Evolutionary conservation across 495 filamentous ascomycete species (phyloP).

Genomic region (Acidiella bohemica): DNA sequence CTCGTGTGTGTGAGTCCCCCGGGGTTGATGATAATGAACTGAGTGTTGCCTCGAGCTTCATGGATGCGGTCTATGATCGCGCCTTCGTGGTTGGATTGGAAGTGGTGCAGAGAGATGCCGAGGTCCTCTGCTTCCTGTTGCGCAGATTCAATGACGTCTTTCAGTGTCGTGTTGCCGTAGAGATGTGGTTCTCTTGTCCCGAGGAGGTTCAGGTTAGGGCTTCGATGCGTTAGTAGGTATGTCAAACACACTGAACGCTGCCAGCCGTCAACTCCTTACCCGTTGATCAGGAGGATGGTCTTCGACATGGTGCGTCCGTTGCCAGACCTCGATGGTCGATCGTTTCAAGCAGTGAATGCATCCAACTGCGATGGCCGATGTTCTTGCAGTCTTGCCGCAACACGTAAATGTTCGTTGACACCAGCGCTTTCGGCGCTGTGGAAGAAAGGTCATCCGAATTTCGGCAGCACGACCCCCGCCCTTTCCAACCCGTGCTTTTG

Average conservation of each 20-base stretch:
- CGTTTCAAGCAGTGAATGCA: too few species aligned
- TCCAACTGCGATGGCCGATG: too few species aligned
- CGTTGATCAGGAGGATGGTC: constrained; percentile 61
- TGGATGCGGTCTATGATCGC: constrained; percentile 85
- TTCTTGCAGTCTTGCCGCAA: too few species aligned
- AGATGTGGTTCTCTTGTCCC: constrained; percentile 58
- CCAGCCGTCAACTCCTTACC: too few species aligned
- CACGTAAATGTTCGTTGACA: too few species aligned
- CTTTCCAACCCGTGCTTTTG: too few species aligned
- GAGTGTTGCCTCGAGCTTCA: constrained; percentile 34
- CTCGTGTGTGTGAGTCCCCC: constrained; percentile 56
- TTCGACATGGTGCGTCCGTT: constrained; percentile 3
- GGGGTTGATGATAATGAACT: constrained; percentile 51
- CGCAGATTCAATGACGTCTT: constrained; percentile 39
- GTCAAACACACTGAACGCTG: too few species aligned
- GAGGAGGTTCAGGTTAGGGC: constrained; percentile 69
- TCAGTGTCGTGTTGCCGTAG: constrained; percentile 45
- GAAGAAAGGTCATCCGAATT: too few species aligned
- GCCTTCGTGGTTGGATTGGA: constrained; percentile 51
- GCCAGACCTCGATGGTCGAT: too few species aligned
- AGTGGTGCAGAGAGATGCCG: constrained; percentile 20
- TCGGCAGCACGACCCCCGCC: too few species aligned
- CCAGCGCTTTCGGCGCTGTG: too few species aligned
- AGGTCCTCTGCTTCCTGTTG: constrained; percentile 32
- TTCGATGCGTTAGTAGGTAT: too few species aligned